A percentile compares a stretch with the other conserved stretches of the same genome.
Evolutionary conservation across 2,329 filamentous ascomycete genomes (phyloP).

Genomic region (Parastagonospora nodorum): DNA sequence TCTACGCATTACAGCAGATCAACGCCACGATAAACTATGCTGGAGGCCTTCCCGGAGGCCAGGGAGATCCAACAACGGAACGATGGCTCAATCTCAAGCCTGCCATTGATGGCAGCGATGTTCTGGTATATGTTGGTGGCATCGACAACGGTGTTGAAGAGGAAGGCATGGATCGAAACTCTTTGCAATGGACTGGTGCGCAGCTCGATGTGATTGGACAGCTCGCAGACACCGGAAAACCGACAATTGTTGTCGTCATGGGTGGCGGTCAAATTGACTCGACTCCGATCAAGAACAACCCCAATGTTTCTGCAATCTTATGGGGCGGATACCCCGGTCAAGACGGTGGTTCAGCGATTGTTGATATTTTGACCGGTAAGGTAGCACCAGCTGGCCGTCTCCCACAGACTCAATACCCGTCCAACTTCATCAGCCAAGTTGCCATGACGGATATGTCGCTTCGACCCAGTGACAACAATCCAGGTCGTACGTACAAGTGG

Average conservation of each 20-base stretch:
- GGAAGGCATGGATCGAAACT: conserved; percentile 59
- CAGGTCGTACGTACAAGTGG: conserved; percentile 66
- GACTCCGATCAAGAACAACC: conserved; percentile 54
- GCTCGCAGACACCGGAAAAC: conserved; percentile 55
- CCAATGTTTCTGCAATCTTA: conserved; percentile 57
- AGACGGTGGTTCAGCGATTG: conserved; percentile 61
- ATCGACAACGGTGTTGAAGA: conserved; percentile 60
- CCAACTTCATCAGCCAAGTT: conserved; percentile 56
- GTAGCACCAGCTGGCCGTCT: conserved; percentile 60
- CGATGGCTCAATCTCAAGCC: conserved; percentile 22
- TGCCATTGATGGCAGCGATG: conserved; percentile 49
- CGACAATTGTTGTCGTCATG: conserved; percentile 59
- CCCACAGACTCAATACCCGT: conserved; percentile 63
- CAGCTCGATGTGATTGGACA: conserved; percentile 59
- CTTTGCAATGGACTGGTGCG: conserved; percentile 58
- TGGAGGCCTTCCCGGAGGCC: conserved; percentile 25
- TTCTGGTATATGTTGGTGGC: conserved; percentile 62
- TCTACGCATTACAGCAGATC: conserved; percentile 57
- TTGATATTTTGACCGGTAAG: conserved; percentile 61
- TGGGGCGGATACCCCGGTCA: conserved; percentile 68
- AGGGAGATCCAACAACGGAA: conserved; percentile 34
- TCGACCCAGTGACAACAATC: conserved; percentile 52
- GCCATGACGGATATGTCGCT: conserved; percentile 64
- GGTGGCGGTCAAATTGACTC: conserved; percentile 62
- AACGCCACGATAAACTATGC: conserved; percentile 46